Percentiles rank a stretch among this genome's conserved stretches.
These are phyloP conservation scores for Colletotrichum trifolii DNA, from an alignment of 2,329 filamentous ascomycete species.

Conservation along the genomic window DNA sequence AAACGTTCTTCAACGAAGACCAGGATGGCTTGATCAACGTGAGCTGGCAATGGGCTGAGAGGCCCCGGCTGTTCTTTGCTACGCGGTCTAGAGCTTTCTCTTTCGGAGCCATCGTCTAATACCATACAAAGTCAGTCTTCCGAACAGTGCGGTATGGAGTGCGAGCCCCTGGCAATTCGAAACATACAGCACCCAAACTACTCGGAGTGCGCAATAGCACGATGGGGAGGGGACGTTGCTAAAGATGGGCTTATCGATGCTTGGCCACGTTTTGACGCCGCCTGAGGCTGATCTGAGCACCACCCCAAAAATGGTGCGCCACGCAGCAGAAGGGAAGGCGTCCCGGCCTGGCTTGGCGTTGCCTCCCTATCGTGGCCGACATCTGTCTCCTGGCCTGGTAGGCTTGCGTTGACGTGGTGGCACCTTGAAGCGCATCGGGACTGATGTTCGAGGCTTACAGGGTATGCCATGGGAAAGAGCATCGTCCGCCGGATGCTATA, in stretches of 20 bases:
- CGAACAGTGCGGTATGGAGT: background rate
- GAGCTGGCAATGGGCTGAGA: constrained; percentile 1
- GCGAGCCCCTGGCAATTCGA: constrained; percentile 33
- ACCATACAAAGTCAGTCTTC: too few species aligned
- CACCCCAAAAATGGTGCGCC: constrained; percentile 12
- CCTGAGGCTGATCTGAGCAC: constrained; percentile 35
- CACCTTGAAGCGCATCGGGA: too few species aligned
- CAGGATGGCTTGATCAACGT: constrained; percentile 25
- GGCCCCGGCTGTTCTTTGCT: background rate
- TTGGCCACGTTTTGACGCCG: constrained; percentile 34
- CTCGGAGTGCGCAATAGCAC: constrained; percentile 5
- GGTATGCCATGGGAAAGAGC: too few species aligned
- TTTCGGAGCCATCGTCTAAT: background rate
- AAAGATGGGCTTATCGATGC: constrained; percentile 35
- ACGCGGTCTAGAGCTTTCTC: constrained; percentile 18
- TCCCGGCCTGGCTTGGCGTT: constrained; percentile 33
- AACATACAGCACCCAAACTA: constrained; percentile 21
- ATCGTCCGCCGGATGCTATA: too few species aligned
- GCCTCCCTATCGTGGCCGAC: background rate
- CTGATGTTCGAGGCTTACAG: too few species aligned
- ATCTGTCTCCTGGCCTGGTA: too few species aligned
- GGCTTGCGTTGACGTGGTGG: too few species aligned
- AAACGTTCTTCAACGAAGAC: constrained; percentile 23
- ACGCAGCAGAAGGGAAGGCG: constrained; percentile 16
- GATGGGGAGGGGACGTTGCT: constrained; percentile 16